These are phyloP conservation scores for Podospora pseudoanserina DNA, from an alignment of 495 filamentous ascomycete species.

Conservation along the genomic window DNA sequence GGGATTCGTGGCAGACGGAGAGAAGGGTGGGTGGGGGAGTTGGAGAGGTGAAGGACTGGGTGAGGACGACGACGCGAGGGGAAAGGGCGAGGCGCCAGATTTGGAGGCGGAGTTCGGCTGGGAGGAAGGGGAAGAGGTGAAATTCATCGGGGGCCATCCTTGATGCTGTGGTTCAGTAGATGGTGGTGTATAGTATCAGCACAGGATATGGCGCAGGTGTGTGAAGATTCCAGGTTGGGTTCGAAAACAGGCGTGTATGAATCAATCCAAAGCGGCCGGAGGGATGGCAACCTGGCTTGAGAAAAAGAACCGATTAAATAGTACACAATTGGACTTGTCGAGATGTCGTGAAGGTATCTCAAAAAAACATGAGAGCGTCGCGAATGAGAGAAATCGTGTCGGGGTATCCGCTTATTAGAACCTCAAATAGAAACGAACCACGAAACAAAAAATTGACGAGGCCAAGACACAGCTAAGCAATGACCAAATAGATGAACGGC, in stretches of 20 bases:
- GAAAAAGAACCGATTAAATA: background rate
- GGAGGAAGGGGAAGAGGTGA: conserved; percentile 40
- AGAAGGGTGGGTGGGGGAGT: conserved; percentile 41
- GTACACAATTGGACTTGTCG: background rate
- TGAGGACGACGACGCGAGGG: conserved; percentile 42
- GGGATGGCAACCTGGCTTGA: background rate
- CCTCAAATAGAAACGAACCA: background rate
- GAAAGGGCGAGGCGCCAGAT: conserved; percentile 45
- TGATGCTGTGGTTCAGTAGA: conserved; percentile 10
- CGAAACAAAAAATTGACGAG: background rate
- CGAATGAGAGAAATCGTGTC: background rate
- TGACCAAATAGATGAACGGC: background rate
- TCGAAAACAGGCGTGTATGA: too few relatives aligned
- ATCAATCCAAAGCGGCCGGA: background rate
- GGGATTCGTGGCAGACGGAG: conserved; percentile 43
- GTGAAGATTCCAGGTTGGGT: too few relatives aligned
- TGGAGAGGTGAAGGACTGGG: conserved; percentile 34
- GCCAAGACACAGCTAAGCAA: too few relatives aligned
- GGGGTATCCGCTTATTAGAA: background rate
- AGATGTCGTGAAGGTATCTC: background rate
- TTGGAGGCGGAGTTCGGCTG: conserved; percentile 48
- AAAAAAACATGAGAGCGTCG: background rate
- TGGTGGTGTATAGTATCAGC: background rate
- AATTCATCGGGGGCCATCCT: conserved; percentile 28
- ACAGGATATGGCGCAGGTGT: too few relatives aligned